Conservation (phyloP, 2,329 filamentous ascomycete genomes). For the Fusarium circinatum region DNA sequence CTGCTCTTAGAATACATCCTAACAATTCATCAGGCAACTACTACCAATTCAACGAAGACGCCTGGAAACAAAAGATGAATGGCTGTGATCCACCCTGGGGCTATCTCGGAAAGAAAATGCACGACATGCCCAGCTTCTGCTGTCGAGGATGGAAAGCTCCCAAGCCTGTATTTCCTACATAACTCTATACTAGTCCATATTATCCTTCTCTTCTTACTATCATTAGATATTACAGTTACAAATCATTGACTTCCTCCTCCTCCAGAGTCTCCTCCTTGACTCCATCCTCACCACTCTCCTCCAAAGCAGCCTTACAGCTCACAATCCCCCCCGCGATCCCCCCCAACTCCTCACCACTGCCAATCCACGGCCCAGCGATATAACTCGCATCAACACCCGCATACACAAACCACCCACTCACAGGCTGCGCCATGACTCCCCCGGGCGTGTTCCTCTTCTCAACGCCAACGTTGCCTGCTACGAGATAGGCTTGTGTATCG, state of each 20-base stretch:
- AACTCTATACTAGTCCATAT: neutral
- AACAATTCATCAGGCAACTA: neutral
- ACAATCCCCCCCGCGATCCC: slow-evolving; percentile 16
- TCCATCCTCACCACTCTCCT: neutral
- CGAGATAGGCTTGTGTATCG: slow-evolving; percentile 48
- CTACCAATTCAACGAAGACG: slow-evolving; percentile 30
- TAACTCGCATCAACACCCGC: slow-evolving; percentile 47
- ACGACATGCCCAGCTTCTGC: slow-evolving; percentile 27
- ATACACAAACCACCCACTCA: slow-evolving; percentile 55
- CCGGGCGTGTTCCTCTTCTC: slow-evolving; percentile 35
- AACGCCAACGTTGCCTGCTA: slow-evolving; percentile 53
- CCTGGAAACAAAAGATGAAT: neutral
- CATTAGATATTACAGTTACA: neutral
- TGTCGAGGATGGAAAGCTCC: slow-evolving; percentile 13
- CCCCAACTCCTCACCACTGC: slow-evolving; percentile 38
- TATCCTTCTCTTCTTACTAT: neutral
- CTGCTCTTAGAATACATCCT: neutral
- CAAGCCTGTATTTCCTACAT: neutral
- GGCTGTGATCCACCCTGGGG: slow-evolving; percentile 34
- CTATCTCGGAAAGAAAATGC: slow-evolving; percentile 10
- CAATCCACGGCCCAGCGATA: slow-evolving; percentile 28
- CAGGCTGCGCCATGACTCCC: slow-evolving; percentile 47
- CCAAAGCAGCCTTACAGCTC: neutral
- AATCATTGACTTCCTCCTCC: neutral
- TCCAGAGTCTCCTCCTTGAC: too few relatives aligned